Conservation (phyloP, 139 green algal genomes). For the Edaphochlamys debaryana region DNA sequence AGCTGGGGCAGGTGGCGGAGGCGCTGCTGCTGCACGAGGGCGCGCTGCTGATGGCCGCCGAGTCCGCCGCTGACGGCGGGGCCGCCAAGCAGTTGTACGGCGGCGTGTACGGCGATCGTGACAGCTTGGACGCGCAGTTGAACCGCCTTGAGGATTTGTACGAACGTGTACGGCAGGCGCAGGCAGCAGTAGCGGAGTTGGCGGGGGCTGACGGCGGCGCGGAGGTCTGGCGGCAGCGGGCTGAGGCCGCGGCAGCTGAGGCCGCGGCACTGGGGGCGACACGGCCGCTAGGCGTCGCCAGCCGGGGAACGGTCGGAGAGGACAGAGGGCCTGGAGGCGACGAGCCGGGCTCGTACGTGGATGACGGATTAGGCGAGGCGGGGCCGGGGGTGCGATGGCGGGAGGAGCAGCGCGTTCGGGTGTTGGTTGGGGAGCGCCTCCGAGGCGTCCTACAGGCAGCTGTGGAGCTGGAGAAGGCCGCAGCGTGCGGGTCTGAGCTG, state of each 20-base stretch:
- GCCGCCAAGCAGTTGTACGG: neutral
- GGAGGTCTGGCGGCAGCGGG: neutral
- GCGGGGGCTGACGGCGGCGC: neutral
- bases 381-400: no score
- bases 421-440: no score
- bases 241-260: neutral
- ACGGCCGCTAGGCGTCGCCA: no score
- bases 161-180: neutral
- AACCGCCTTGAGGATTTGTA: slow-evolving; percentile 8
- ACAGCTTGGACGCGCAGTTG: neutral
- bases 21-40: neutral
- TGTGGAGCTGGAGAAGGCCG: no score
- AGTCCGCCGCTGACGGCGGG: neutral
- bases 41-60: neutral
- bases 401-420: no score
- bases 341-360: no score
- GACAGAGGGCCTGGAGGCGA: no score
- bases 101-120: no score
- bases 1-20: neutral
- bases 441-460: no score
- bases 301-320: no score
- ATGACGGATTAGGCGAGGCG: slow-evolving; percentile 2
- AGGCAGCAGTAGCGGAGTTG: neutral
- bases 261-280: neutral
- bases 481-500: no score